A percentile compares a stretch with the other conserved stretches of the same genome.
Evolutionary conservation across 768 basidiomycete species (phyloP).

Genomic region (Pleurotus cornucopiae): DNA sequence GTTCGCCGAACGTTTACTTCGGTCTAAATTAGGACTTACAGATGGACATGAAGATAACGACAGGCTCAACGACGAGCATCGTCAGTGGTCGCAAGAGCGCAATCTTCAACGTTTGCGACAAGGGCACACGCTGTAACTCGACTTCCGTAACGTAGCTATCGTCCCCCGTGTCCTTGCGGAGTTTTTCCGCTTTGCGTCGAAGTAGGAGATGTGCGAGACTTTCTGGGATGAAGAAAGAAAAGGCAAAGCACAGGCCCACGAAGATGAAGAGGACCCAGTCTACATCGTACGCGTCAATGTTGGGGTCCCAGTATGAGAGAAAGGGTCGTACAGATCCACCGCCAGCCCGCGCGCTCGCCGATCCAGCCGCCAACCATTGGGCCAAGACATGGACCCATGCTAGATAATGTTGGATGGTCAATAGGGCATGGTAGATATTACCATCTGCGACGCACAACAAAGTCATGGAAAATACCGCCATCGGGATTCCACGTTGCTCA

Average conservation of each 20-base stretch:
- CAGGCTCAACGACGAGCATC: conserved; percentile 41
- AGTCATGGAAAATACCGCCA: conserved; percentile 43
- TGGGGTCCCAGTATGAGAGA: too few relatives aligned
- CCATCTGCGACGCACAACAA: conserved; percentile 27
- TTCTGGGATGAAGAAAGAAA: conserved; percentile 45
- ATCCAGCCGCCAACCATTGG: conserved; percentile 49
- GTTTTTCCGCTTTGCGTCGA: conserved; percentile 31
- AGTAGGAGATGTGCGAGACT: conserved; percentile 46
- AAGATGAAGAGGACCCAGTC: conserved; percentile 46
- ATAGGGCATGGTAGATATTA: too few relatives aligned
- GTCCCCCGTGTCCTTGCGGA: conserved; percentile 37
- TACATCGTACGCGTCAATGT: background rate
- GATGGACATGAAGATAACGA: conserved; percentile 38
- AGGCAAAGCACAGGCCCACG: conserved; percentile 27
- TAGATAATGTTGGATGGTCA: conserved; percentile 6
- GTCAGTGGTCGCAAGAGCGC: conserved; percentile 34
- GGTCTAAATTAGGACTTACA: conserved; percentile 20
- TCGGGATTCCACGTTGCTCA: conserved; percentile 40
- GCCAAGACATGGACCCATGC: conserved; percentile 43
- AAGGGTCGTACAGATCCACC: conserved; percentile 43
- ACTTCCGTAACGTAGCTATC: conserved; percentile 29
- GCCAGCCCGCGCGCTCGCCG: conserved; percentile 39
- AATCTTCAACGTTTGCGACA: conserved; percentile 28
- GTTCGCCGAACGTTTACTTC: too few relatives aligned
- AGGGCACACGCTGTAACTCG: conserved; percentile 32